Evolutionary conservation across 2,329 filamentous ascomycete species (phyloP).

Genomic region (Ophiostoma angusticollis): DNA sequence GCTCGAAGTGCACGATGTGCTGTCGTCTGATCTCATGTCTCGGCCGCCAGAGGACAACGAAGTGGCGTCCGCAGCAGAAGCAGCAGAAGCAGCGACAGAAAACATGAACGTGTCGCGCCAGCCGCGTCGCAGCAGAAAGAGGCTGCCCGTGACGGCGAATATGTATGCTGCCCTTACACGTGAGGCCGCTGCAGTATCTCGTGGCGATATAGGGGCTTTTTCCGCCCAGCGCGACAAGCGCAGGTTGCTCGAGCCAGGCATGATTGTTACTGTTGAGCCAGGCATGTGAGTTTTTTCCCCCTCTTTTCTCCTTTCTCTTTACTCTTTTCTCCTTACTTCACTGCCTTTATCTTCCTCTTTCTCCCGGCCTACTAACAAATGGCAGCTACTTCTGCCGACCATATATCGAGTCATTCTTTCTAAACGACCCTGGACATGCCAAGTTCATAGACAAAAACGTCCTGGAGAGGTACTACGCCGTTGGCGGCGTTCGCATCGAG

Average conservation of each 20-base stretch:
- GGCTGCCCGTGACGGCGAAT: constrained; percentile 27
- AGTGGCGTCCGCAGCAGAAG: too few relatives aligned
- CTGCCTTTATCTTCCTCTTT: neutral
- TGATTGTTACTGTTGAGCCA: constrained; percentile 44
- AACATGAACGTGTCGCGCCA: constrained; percentile 9
- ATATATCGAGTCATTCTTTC: constrained; percentile 58
- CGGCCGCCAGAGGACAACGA: constrained; percentile 2
- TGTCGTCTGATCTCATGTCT: constrained; percentile 26
- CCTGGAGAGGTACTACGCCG: constrained; percentile 56
- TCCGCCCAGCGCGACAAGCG: constrained; percentile 2
- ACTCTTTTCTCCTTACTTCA: neutral
- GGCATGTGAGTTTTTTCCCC: constrained; percentile 37
- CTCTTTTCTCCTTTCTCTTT: neutral
- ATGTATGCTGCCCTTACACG: constrained; percentile 21
- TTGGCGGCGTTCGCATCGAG: constrained; percentile 88
- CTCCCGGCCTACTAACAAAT: neutral
- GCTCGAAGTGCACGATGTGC: constrained; percentile 51
- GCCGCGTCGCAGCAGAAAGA: constrained; percentile 24
- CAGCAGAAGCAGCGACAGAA: too few relatives aligned
- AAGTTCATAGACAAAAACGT: constrained; percentile 53
- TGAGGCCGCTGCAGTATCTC: constrained; percentile 9
- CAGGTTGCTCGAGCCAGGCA: constrained; percentile 38
- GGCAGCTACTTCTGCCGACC: constrained; percentile 59
- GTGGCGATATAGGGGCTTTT: constrained; percentile 2
- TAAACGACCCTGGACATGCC: constrained; percentile 43